Evolutionary conservation across 2,329 filamentous ascomycete genomes (phyloP), one percentile per base, ranked within the genome.

Genomic region (Hypomyces rosellus): DNA sequence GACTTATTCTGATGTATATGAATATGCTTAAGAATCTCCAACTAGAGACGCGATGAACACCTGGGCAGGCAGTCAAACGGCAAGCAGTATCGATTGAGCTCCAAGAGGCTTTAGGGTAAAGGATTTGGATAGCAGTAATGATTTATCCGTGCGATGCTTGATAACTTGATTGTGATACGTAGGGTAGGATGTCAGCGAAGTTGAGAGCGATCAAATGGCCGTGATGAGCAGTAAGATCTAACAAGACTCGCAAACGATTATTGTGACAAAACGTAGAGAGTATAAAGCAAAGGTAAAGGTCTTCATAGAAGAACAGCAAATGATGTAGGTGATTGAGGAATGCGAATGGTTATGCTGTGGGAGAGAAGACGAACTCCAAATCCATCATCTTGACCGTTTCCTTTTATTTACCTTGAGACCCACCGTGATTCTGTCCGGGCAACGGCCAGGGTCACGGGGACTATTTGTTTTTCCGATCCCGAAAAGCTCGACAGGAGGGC

Each of bases 341-440:
- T 54, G 44, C 43, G 45, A 48, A 53, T 55, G 59, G 51, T 55
- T 57, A 30, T 30, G 25, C 25, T 30, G 8, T 49, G 46, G 39
- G 45, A 45, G 51, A 54, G 50, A 49, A 52, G 36, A 57, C 37
- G 51, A 59, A 52, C 59, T 55, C 53, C 62, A 57, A 55, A 50
- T 48, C 52, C 38, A 25, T 34, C 37, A 18, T 33, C 13, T 44
- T 51, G 53, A 59, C 48, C 53, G 58, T 53, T 61, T 57, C 62
- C 63, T 73, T 74, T 73, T 74, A 73, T 74, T 74, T 74, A 74
- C 70, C 65, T 68, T 63, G 49, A 30, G 64, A 61, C 65, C 68
- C 66, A 68, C 65, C 45, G 34, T 34, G 14, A 13, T 5, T 57
- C 58, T 69, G 65, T 57, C 67, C 63, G 56, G 67, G 67, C 69